Evolutionary conservation across 108 stramenopile genomes (phyloP).

Genomic region (Cyclotella sp.): DNA sequence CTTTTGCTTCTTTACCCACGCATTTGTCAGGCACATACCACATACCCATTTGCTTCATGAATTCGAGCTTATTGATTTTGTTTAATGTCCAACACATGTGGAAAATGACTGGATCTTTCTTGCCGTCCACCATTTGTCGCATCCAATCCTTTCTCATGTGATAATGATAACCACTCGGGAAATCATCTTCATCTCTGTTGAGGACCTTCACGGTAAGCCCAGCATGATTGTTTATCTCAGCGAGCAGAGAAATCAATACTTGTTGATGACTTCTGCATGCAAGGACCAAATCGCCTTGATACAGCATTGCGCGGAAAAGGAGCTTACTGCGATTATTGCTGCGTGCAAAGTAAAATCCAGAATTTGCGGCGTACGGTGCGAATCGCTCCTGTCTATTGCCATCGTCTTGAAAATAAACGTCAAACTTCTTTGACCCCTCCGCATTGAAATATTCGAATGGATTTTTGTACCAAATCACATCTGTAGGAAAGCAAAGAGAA

Average conservation of each 20-base stretch:
- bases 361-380: conserved; percentile 76
- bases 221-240: conserved; percentile 59
- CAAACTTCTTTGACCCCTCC: conserved; percentile 43
- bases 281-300: conserved; percentile 67
- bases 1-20: conserved; percentile 26
- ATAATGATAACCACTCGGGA: conserved; percentile 54
- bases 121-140: conserved; percentile 40
- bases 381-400: conserved; percentile 53
- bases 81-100: conserved; percentile 88
- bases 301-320: conserved; percentile 61
- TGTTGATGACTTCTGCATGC: conserved; percentile 73
- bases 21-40: conserved; percentile 72
- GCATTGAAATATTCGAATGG: conserved; percentile 60
- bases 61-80: conserved; percentile 81
- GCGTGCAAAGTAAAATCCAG: conserved; percentile 89
- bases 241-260: conserved; percentile 60
- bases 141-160: conserved; percentile 49
- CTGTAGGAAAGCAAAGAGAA: background rate
- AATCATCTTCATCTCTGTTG: conserved; percentile 46
- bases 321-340: conserved; percentile 60
- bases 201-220: conserved; percentile 79
- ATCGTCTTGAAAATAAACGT: conserved; percentile 88
- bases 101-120: conserved; percentile 41
- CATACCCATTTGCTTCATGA: conserved; percentile 78
- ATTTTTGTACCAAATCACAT: conserved; percentile 59